Percentiles rank a stretch among this genome's conserved stretches.
These are phyloP conservation scores for Chrysosporium queenslandicum DNA, from an alignment of 2,329 filamentous ascomycete species.

Conservation along the genomic window DNA sequence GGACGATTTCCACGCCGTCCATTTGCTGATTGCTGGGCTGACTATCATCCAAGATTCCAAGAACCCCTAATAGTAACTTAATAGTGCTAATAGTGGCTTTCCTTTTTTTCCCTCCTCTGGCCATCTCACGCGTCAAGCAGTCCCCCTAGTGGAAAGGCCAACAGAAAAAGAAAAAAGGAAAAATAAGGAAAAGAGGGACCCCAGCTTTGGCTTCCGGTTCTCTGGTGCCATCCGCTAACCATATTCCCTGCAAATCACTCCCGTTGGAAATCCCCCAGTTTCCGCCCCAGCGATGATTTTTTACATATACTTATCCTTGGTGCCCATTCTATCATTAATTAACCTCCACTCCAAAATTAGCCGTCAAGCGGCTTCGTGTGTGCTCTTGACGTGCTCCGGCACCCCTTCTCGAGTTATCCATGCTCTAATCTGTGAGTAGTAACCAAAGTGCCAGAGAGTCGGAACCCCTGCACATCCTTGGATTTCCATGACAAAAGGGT, in stretches of 20 bases:
- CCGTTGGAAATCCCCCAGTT: slow-evolving; percentile 1
- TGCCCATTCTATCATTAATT: background rate
- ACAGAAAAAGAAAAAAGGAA: too few relatives aligned
- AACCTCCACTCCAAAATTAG: background rate
- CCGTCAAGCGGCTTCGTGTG: background rate
- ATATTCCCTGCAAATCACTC: slow-evolving; percentile 7
- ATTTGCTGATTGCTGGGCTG: background rate
- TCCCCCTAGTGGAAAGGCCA: background rate
- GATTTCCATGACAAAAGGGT: background rate
- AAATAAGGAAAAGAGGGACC: background rate
- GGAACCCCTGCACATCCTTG: too few relatives aligned
- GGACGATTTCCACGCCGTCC: background rate
- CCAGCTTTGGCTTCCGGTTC: background rate
- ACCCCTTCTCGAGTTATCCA: too few relatives aligned
- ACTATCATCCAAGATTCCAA: background rate
- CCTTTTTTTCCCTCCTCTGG: background rate
- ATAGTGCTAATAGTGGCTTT: background rate
- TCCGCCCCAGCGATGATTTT: background rate
- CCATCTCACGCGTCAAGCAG: background rate
- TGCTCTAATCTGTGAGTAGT: background rate
- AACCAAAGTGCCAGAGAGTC: background rate
- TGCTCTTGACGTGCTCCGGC: background rate
- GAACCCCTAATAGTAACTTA: background rate
- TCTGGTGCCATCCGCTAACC: slow-evolving; percentile 4
- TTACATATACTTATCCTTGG: slow-evolving; percentile 1